Base-by-base conservation (phyloP, 177 flowering plant species). In the Tripterygium wilfordii region DNA sequence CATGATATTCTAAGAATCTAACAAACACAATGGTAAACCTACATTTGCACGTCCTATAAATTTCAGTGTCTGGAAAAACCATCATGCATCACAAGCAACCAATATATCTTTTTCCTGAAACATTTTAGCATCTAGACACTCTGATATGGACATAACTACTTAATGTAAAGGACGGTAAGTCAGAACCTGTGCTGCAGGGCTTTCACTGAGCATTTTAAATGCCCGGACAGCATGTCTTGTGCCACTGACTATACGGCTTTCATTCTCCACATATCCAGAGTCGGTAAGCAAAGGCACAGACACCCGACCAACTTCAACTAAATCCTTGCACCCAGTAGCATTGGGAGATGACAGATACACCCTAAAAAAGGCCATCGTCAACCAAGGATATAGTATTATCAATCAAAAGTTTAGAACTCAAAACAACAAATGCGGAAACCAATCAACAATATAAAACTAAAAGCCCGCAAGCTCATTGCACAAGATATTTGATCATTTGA, bases 151-250 rank as follows among this genome's bases (percentile, higher is more conserved):
- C 10, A 28, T 14, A 18, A 24, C n/a, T 8, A 20, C 4, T n/a
- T n/a, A n/a, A n/a, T n/a, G 1, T 8, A 7, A 12, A 14, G 24
- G 23, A 27, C 33, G 17, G 28, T 36, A 10, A 47, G 54, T 27
- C 42, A 24, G 12, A 39, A 85, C 88, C 94, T 85, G 79, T 49
- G 60, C 83, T 40, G 49, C 65, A 45, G 79, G 36, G 53, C 57
- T 80, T 37, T 70, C 67, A 35, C 61, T 70, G 20, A 83, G 80
- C 44, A 77, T 52, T 45, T 52, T 49, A 49, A 80, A 78, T 8
- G 95, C 88, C 49, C 69, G 75, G 7, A 80, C 3, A 42, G 72
- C 80, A 55, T 64, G 60, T 3, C 63, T 57, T 22, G 84, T 49
- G 27, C 28, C 63, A 55, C 54, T 44, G 45, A 64, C 27, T 38